Percentiles rank a stretch among this genome's conserved stretches.
Evolutionary conservation across 2,329 filamentous ascomycete genomes (phyloP).

Genomic region (Aquanectria penicillioides): DNA sequence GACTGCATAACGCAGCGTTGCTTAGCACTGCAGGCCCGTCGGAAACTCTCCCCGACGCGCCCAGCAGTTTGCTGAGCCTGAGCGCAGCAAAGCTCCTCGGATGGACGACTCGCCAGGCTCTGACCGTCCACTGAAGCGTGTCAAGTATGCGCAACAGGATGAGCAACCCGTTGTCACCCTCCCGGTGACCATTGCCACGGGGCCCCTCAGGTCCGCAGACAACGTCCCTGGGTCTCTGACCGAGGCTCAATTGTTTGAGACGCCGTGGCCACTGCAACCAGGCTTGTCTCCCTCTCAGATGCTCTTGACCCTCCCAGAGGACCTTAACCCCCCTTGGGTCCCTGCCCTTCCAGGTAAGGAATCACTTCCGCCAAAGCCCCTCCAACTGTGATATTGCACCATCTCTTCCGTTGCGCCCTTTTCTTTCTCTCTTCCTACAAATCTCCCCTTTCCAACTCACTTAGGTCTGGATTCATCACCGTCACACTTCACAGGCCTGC

Average conservation of each 20-base stretch:
- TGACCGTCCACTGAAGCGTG: conserved; percentile 41
- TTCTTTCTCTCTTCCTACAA: conserved; percentile 1
- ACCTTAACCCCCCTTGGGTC: conserved; percentile 29
- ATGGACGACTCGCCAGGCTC: conserved; percentile 41
- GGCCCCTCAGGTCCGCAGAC: conserved; percentile 22
- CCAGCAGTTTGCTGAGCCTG: conserved; percentile 22
- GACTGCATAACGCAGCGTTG: conserved; percentile 26
- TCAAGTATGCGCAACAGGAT: conserved; percentile 37
- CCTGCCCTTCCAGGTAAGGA: conserved; percentile 37
- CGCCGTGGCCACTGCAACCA: conserved; percentile 28
- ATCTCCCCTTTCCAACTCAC: background rate
- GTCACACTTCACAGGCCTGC: conserved; percentile 23
- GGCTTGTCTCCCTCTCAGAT: conserved; percentile 37
- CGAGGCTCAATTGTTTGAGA: conserved; percentile 32
- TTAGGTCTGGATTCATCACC: conserved; percentile 15
- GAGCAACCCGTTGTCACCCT: conserved; percentile 28
- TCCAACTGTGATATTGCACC: conserved; percentile 2
- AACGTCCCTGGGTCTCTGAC: conserved; percentile 23
- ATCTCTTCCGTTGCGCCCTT: background rate
- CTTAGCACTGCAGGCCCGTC: conserved; percentile 28
- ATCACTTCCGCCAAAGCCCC: conserved; percentile 23
- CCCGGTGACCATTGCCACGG: conserved; percentile 26
- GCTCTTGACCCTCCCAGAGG: conserved; percentile 33
- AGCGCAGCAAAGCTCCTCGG: conserved; percentile 26
- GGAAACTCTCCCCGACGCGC: conserved; percentile 27